phyloP scores from a whole-genome alignment of 2,329 filamentous ascomycete species.

The Aureobasidium uvarum region DNA sequence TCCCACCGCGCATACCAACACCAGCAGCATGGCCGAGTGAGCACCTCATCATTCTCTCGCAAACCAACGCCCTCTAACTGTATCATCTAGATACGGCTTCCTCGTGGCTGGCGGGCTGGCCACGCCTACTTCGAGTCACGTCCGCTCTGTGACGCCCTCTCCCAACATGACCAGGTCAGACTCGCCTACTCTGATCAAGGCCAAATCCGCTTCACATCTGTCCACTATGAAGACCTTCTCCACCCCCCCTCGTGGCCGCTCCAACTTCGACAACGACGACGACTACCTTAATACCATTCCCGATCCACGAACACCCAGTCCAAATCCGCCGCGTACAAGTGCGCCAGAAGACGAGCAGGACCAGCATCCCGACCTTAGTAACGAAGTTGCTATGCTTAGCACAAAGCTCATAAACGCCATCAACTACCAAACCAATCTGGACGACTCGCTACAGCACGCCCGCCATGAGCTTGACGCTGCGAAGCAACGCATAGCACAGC shows the following conservation, averaged over 20 bases:
- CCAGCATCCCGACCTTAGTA: slow-evolving; percentile 58
- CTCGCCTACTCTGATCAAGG: slow-evolving; percentile 11
- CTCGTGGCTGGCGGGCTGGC: slow-evolving; percentile 24
- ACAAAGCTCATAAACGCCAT: slow-evolving; percentile 97
- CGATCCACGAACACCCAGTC: slow-evolving; percentile 30
- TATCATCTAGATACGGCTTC: slow-evolving; percentile 12
- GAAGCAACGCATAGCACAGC: slow-evolving; percentile 61
- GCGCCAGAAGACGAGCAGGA: slow-evolving; percentile 22
- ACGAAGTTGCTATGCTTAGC: slow-evolving; percentile 84
- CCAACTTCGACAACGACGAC: slow-evolving; percentile 25
- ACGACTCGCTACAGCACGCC: slow-evolving; percentile 80
- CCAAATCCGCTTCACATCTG: slow-evolving; percentile 24
- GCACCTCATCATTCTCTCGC: neutral
- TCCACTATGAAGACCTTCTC: slow-evolving; percentile 17
- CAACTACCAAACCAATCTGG: slow-evolving; percentile 89
- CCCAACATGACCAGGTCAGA: slow-evolving; percentile 6
- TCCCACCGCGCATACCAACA: neutral
- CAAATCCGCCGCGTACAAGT: slow-evolving; percentile 21
- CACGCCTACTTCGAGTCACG: slow-evolving; percentile 21
- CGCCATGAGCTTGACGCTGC: slow-evolving; percentile 79
- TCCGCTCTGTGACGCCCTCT: slow-evolving; percentile 13
- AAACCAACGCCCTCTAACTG: neutral
- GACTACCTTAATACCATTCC: slow-evolving; percentile 29
- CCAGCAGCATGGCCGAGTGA: slow-evolving; percentile 23
- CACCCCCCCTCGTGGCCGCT: slow-evolving; percentile 14